phyloP scores from a whole-genome alignment of 176 grass and related monocot genomes.

The Oryza meyeriana region DNA sequence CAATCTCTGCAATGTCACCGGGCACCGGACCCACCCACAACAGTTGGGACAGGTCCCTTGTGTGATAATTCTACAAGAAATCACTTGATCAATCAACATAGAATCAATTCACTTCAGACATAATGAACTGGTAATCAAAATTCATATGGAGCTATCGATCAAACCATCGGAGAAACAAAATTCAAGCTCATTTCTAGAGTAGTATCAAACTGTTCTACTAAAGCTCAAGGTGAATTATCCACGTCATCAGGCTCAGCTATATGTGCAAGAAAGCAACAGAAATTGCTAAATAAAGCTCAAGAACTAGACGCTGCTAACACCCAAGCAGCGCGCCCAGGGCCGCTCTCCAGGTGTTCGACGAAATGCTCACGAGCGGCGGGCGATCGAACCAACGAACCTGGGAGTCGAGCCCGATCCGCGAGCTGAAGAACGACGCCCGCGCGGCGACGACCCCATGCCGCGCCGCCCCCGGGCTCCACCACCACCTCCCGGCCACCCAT shows the following conservation, averaged over 20 bases:
- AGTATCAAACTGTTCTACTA: neutral
- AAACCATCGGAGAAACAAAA: constrained; percentile 30
- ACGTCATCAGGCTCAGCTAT: neutral
- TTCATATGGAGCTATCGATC: neutral
- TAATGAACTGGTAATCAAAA: neutral
- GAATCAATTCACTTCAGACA: neutral
- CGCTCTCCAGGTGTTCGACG: constrained; percentile 22
- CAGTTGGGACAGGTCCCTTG: constrained; percentile 65
- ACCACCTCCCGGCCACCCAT: constrained; percentile 34
- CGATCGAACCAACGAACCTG: constrained; percentile 45
- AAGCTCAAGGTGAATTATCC: neutral
- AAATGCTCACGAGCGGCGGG: constrained; percentile 12
- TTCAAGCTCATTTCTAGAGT: neutral
- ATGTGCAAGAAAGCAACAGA: neutral
- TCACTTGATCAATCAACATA: constrained; percentile 2
- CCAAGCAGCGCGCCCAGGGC: neutral
- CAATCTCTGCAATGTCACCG: constrained; percentile 86
- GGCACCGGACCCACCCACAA: constrained; percentile 84
- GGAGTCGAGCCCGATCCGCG: constrained; percentile 80
- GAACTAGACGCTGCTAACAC: neutral
- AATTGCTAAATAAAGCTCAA: neutral
- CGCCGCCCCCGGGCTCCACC: constrained; percentile 27
- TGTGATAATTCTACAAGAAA: constrained; percentile 59
- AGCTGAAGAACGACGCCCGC: constrained; percentile 51
- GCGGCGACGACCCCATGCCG: constrained; percentile 44